Evolutionary conservation across 1,284 basidiomycete genomes (phyloP), one percentile per base, ranked within the genome.

Genomic region (Mycosarcoma mackinlayi): DNA sequence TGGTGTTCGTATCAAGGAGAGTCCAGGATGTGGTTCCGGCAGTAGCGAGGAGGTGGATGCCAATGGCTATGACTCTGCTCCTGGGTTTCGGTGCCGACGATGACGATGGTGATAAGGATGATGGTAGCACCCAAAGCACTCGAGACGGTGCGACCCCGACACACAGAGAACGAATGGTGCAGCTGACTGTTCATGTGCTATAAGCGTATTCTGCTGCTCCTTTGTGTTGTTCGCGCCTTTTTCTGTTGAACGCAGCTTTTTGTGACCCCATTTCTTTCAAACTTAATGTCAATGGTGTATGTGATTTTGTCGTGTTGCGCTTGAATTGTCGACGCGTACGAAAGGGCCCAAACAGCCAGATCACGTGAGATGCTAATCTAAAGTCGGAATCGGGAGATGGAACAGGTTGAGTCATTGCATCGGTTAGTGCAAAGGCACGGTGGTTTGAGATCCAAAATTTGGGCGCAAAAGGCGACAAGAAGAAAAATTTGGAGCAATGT

Each of bases 321-420:
- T n/a, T 6, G 28, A 5, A n/a, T 34, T 14, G 8, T 16, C 9
- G 44, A 63, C 61, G 54, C 61, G 61, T 53, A 30, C 41, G 47
- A 54, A 38, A 38, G 13, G 37, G 6, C 5, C 19, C 18, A 47
- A n/a, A 2, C 13, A 21, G 1, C 18, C 1, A 4, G 11, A 18
- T 64, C 61, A 64, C 54, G 61, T 64, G 60, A 54, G n/a, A 10
- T 6, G 8, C 27, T 11, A 3, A 3, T 19, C 14, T 21, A 2
- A 31, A 14, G 5, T 4, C 3, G 1, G 14, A 9, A 59, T 59
- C 49, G 44, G 48, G 46, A 11, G n/a, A 10, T 9, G 9, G 11
- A 47, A 40, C 35, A 40, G 37, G 33, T 57, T 48, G 47, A 51
- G 60, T 56, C 60, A 63, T 42, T 14, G 19, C 3, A 61, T 61